Conservation (phyloP, 257 asterid genomes). For the Perilla frutescens region DNA sequence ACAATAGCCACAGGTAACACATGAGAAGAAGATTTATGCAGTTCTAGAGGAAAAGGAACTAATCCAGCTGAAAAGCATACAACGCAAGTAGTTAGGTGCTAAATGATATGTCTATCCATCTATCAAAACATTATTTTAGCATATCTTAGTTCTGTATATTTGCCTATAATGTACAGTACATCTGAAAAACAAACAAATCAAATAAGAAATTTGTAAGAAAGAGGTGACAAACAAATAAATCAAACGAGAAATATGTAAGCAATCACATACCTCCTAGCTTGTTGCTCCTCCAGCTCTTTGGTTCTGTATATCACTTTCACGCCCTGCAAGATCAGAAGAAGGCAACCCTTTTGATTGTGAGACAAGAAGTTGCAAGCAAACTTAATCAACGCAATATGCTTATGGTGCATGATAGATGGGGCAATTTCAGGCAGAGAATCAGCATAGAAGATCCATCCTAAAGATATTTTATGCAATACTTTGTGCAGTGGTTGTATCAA, state of each 20-base stretch:
- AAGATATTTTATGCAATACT: background rate
- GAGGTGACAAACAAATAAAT: conserved; percentile 19
- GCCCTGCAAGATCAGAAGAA: conserved; percentile 58
- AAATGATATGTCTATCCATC: too few species aligned
- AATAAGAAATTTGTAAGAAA: conserved; percentile 5
- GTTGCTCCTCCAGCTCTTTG: conserved; percentile 92
- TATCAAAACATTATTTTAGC: too few species aligned
- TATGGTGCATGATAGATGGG: background rate
- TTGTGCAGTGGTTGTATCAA: background rate
- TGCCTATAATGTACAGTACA: background rate
- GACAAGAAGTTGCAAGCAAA: conserved; percentile 1
- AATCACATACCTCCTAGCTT: conserved; percentile 76
- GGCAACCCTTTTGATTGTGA: conserved; percentile 25
- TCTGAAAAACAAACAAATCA: conserved; percentile 14
- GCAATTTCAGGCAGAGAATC: background rate
- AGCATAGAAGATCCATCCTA: background rate
- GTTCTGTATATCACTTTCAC: conserved; percentile 93
- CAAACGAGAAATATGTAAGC: conserved; percentile 9
- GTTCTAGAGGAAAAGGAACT: conserved; percentile 17
- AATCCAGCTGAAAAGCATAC: conserved; percentile 18
- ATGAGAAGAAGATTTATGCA: conserved; percentile 15
- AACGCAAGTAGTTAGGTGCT: background rate
- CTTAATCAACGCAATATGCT: background rate
- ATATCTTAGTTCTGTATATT: too few species aligned
- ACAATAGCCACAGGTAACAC: conserved; percentile 21